Base-by-base conservation (phyloP, 208 protist genomes). In the Porcisia hertigi region DNA sequence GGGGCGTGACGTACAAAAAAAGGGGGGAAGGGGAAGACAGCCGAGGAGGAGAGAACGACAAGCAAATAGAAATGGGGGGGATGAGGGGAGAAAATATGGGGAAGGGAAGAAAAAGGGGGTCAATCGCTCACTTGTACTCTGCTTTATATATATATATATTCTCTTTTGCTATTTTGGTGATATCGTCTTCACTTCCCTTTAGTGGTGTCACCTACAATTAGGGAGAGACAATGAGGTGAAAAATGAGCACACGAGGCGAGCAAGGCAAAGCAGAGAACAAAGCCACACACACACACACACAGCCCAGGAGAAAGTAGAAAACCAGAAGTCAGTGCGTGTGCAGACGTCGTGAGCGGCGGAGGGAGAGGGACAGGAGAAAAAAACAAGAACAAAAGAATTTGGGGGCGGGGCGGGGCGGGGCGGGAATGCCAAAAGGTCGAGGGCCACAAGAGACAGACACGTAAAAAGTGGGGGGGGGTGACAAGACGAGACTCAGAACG, bases 241-340 rank as follows among this genome's bases (percentile, higher is more conserved):
- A 59, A 8, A 59, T 1, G 9, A 52, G 67, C 64, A 78, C 74
- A 57, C 64, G 41, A 57, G 62, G 62, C n/a, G 69, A 54, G 76
- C 62, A 52, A 67, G 64, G 75, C 43, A 53, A 62, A 53, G 49
- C n/a, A 43, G 12, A 72, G 39, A 39, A 72, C 39, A 72, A 58
- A 73, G 30, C 16, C 3, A n/a, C n/a, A n/a, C n/a, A n/a, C n/a
- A n/a, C n/a, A n/a, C n/a, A n/a, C n/a, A n/a, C n/a, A n/a, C n/a
- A 64, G 20, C 25, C 2, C 14, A 34, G 36, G n/a, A 41, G 7
- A 55, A 25, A 12, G 25, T 53, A 30, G 7, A 43, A 12, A 25
- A 69, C 16, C 11, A 43, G 23, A 47, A 14, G 25, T 59, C 11
- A 64, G 52, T 47, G 62, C 55, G 55, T 59, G 60, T 18, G 60